These are phyloP conservation scores for Mycena sanguinolenta DNA, from an alignment of 768 basidiomycete species.

Conservation along the genomic window DNA sequence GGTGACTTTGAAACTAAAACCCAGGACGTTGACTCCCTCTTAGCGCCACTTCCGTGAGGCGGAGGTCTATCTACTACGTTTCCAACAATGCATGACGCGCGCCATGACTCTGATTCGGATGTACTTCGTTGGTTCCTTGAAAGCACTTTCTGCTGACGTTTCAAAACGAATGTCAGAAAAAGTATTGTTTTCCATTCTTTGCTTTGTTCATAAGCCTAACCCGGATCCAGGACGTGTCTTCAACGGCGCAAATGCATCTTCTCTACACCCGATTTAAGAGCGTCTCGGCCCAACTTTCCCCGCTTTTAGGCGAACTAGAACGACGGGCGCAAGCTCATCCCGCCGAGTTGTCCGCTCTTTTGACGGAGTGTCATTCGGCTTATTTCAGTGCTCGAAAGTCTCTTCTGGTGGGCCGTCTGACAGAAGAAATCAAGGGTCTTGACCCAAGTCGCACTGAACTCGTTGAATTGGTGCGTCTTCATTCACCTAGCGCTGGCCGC, in stretches of 20 bases:
- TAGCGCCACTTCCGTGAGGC: conserved; percentile 94
- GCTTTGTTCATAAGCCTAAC: background rate
- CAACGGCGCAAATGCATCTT: conserved; percentile 85
- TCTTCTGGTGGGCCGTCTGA: conserved; percentile 79
- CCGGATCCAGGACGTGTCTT: conserved; percentile 73
- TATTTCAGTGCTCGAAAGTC: conserved; percentile 83
- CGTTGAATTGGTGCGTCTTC: conserved; percentile 79
- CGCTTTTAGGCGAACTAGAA: conserved; percentile 89
- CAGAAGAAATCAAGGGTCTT: conserved; percentile 85
- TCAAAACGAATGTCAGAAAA: conserved; percentile 81
- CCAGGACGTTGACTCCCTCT: background rate
- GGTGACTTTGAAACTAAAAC: background rate
- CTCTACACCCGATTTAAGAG: conserved; percentile 91
- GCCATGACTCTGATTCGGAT: conserved; percentile 99
- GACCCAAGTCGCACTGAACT: conserved; percentile 86
- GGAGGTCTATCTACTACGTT: conserved; percentile 94
- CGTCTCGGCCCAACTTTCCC: conserved; percentile 77
- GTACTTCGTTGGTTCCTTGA: conserved; percentile 90
- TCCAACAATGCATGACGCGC: conserved; percentile 98
- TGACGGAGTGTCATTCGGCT: conserved; percentile 89
- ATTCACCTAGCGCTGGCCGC: background rate
- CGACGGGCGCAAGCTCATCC: conserved; percentile 81
- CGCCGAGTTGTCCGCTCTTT: conserved; percentile 84
- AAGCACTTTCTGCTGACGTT: conserved; percentile 84
- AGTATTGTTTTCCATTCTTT: conserved; percentile 51